Evolutionary conservation across 2,329 filamentous ascomycete genomes (phyloP).

Genomic region (Lojkania enalia): DNA sequence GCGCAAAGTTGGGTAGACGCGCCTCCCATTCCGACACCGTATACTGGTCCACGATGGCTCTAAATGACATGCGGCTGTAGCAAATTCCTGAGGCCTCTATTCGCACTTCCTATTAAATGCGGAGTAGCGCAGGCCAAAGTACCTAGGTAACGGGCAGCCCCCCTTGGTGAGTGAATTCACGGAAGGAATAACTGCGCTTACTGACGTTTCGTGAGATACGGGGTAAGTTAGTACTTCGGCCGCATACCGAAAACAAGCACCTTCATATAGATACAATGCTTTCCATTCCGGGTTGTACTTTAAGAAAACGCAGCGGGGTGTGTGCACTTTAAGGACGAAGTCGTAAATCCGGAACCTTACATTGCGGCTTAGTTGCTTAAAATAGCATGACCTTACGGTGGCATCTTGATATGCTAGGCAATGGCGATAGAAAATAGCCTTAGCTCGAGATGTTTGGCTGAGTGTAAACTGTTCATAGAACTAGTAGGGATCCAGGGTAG

Average conservation of each 20-base stretch:
- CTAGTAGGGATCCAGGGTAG: too few relatives aligned
- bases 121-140: constrained; percentile 1
- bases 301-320: constrained; percentile 1
- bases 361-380: too few relatives aligned
- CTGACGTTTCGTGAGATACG: neutral
- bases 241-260: neutral
- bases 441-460: too few relatives aligned
- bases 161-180: neutral
- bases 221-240: neutral
- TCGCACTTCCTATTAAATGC: neutral
- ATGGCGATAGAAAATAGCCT: too few relatives aligned
- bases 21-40: constrained; percentile 5
- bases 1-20: neutral
- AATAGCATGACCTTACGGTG: too few relatives aligned
- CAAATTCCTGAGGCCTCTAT: neutral
- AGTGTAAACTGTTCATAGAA: too few relatives aligned
- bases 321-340: neutral
- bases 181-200: neutral
- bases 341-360: neutral
- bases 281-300: neutral
- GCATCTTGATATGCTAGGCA: too few relatives aligned
- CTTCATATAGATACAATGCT: neutral
- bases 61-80: neutral
- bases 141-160: neutral
- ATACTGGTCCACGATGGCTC: constrained; percentile 2